phyloP scores from a whole-genome alignment of 2,329 filamentous ascomycete genomes.

The Trichoderma harzianum region DNA sequence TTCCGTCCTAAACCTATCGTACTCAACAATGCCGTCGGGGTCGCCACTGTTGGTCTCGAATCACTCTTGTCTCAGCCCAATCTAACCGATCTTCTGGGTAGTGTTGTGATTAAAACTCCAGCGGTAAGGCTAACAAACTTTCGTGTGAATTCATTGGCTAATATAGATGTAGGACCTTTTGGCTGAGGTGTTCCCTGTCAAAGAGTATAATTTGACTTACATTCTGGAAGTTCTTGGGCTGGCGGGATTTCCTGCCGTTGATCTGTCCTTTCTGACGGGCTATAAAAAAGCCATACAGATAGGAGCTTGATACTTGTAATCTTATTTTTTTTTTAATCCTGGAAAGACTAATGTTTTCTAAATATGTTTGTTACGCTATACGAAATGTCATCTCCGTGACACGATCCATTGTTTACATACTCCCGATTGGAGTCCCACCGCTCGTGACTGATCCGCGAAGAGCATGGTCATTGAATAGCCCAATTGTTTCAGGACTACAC shows the following conservation, averaged over 20 bases:
- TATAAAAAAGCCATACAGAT: too few relatives aligned
- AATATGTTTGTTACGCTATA: too few relatives aligned
- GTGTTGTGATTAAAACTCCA: neutral
- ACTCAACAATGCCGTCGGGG: neutral
- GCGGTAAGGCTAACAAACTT: neutral
- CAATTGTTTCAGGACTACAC: too few relatives aligned
- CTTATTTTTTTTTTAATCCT: too few relatives aligned
- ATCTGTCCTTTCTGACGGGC: neutral
- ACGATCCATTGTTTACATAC: accelerated
- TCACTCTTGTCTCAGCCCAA: neutral
- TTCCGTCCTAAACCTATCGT: neutral
- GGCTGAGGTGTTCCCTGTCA: neutral
- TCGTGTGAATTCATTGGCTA: neutral
- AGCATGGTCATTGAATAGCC: neutral
- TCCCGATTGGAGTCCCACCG: neutral
- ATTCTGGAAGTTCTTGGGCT: neutral
- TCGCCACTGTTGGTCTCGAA: neutral
- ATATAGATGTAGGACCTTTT: neutral
- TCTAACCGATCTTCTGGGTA: neutral
- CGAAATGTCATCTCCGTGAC: neutral
- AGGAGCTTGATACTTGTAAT: too few relatives aligned
- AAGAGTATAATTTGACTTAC: neutral
- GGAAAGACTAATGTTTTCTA: too few relatives aligned
- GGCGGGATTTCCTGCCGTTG: neutral
- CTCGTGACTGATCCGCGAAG: too few relatives aligned